phyloP scores from a whole-genome alignment of 768 basidiomycete species.

The Pisolithus tinctorius region DNA sequence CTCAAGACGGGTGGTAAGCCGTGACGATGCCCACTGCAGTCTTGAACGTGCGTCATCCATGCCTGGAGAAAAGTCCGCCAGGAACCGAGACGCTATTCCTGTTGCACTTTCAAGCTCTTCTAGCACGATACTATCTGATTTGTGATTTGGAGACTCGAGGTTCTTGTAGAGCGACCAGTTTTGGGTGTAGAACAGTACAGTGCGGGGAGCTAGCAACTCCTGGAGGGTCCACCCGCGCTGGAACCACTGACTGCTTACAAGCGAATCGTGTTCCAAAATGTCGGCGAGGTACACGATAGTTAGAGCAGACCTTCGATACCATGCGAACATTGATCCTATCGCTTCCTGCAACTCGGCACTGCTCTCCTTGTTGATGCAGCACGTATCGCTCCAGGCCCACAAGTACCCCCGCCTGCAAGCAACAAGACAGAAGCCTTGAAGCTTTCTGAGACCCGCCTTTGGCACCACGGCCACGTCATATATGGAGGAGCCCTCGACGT shows the following conservation, averaged over 20 bases:
- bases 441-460: background rate
- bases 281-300: slow-evolving; percentile 1
- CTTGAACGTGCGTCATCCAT: slow-evolving; percentile 3
- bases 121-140: background rate
- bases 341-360: slow-evolving; percentile 1
- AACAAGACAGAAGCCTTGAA: background rate
- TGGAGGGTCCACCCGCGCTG: slow-evolving; percentile 3
- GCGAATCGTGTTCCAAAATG: background rate
- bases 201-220: background rate
- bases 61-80: slow-evolving; percentile 1
- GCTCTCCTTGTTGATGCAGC: slow-evolving; percentile 1
- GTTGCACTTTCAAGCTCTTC: background rate
- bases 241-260: background rate
- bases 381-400: slow-evolving; percentile 5
- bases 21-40: slow-evolving; percentile 1
- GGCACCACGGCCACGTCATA: background rate
- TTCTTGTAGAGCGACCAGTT: slow-evolving; percentile 1
- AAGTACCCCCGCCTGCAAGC: background rate
- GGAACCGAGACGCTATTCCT: background rate
- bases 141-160: background rate
- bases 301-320: slow-evolving; percentile 1
- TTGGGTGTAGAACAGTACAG: background rate
- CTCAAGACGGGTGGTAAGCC: slow-evolving; percentile 2
- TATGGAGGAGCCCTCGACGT: background rate
- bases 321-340: slow-evolving; percentile 1